A percentile compares a stretch with the other conserved stretches of the same genome.
Conservation (phyloP, 805 yeast species). For the Kazachstania viticola region DNA sequence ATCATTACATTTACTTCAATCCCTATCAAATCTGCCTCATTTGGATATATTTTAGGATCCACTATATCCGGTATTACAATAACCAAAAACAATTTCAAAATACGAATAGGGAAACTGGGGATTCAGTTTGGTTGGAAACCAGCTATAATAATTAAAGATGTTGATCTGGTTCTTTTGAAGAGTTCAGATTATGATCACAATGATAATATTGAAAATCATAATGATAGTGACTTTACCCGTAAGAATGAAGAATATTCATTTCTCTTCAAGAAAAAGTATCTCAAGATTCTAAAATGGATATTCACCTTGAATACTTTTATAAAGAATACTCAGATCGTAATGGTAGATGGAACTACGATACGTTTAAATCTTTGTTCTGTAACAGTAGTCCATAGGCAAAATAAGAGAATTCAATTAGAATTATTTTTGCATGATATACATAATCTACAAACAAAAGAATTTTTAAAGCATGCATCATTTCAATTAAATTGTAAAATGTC, state of each 20-base stretch:
- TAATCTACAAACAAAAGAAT: conserved; percentile 7
- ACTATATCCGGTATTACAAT: conserved; percentile 8
- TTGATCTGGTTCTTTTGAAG: conserved; percentile 6
- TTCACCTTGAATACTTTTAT: conserved; percentile 9
- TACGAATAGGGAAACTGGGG: conserved; percentile 10
- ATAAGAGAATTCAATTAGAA: conserved; percentile 10
- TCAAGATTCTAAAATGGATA: conserved; percentile 7
- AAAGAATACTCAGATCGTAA: conserved; percentile 5
- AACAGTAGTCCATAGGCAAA: conserved; percentile 8
- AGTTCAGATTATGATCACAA: not conserved
- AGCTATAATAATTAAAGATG: conserved; percentile 10
- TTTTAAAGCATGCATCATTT: conserved; percentile 12
- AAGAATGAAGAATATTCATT: conserved; percentile 6
- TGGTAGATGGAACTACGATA: conserved; percentile 5
- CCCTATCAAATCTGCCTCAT: too few relatives aligned
- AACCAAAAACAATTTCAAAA: conserved; percentile 5
- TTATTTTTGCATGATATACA: conserved; percentile 12
- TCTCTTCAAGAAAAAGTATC: conserved; percentile 3
- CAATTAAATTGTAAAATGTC: conserved; percentile 6
- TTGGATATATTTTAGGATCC: conserved; percentile 11
- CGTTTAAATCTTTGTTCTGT: conserved; percentile 11
- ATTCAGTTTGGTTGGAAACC: conserved; percentile 14
- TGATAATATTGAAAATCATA: not conserved
- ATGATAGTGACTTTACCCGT: conserved; percentile 1
- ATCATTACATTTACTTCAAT: too few relatives aligned